Conservation (phyloP, 352 stramenopile species). For the Achlya hypogyna region DNA sequence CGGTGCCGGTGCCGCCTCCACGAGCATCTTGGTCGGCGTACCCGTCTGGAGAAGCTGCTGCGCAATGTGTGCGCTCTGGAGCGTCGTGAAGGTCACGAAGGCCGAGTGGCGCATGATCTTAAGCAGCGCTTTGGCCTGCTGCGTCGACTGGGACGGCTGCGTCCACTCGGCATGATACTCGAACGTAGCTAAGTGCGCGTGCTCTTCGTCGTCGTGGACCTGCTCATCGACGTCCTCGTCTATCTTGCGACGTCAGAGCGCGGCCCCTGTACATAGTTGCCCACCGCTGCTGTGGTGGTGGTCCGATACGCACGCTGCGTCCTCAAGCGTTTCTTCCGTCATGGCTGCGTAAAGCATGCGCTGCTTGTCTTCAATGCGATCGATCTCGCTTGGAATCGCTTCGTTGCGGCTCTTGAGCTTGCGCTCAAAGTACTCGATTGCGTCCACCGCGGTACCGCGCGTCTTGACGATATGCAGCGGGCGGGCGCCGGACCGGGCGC, state of each 20-base stretch:
- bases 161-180: constrained; percentile 26
- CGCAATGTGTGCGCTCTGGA: constrained; percentile 60
- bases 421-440: constrained; percentile 56
- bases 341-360: constrained; percentile 43
- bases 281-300: too few species aligned
- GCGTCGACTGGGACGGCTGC: constrained; percentile 19
- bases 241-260: constrained; percentile 7
- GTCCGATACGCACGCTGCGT: constrained; percentile 24
- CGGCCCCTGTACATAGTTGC: not conserved
- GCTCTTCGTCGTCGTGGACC: constrained; percentile 39
- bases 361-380: constrained; percentile 53
- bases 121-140: not conserved
- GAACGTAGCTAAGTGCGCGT: constrained; percentile 35
- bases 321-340: constrained; percentile 25
- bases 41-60: constrained; percentile 72
- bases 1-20: constrained; percentile 51
- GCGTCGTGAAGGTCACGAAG: constrained; percentile 74
- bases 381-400: constrained; percentile 71
- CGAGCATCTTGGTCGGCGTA: constrained; percentile 56
- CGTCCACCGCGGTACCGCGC: constrained; percentile 40
- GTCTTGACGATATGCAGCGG: constrained; percentile 33
- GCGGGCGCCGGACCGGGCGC: constrained; percentile 52
- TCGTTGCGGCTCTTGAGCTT: constrained; percentile 64
- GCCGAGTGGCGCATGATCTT: constrained; percentile 53
- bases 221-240: constrained; percentile 27